Evolutionary conservation across 2,329 filamentous ascomycete species (phyloP).

Genomic region (Cryphonectria nitschkei): DNA sequence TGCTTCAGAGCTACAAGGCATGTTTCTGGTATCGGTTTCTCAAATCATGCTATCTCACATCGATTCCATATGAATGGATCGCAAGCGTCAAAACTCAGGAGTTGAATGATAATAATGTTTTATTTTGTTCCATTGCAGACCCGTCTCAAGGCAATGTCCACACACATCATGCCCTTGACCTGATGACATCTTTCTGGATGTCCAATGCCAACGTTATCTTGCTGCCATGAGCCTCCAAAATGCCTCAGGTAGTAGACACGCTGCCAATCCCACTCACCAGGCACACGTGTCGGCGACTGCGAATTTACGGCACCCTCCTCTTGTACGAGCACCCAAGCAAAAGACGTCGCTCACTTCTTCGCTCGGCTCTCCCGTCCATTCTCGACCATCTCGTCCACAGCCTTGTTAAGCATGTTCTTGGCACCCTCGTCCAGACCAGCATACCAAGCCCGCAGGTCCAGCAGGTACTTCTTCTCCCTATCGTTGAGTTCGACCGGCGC

Average conservation of each 20-base stretch:
- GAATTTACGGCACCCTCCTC: not conserved
- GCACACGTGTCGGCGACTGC: not conserved
- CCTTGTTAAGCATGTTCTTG: constrained; percentile 52
- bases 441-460: constrained; percentile 54
- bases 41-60: constrained; percentile 33
- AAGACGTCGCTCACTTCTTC: constrained; percentile 7
- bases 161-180: not conserved
- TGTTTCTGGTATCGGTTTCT: not conserved
- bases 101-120: not conserved
- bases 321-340: not conserved
- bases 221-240: not conserved
- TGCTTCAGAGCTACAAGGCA: not conserved
- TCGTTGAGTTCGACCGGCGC: constrained; percentile 61
- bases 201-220: not conserved
- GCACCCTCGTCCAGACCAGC: constrained; percentile 50
- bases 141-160: not conserved
- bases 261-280: not conserved
- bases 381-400: constrained; percentile 32
- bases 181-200: not conserved
- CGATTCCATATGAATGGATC: constrained; percentile 19
- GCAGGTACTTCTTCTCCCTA: constrained; percentile 54
- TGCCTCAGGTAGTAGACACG: not conserved
- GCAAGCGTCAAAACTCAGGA: not conserved
- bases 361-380: constrained; percentile 22
- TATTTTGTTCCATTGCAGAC: not conserved